phyloP scores from a whole-genome alignment of 306 rosid species.

The Dryas drummondii region DNA sequence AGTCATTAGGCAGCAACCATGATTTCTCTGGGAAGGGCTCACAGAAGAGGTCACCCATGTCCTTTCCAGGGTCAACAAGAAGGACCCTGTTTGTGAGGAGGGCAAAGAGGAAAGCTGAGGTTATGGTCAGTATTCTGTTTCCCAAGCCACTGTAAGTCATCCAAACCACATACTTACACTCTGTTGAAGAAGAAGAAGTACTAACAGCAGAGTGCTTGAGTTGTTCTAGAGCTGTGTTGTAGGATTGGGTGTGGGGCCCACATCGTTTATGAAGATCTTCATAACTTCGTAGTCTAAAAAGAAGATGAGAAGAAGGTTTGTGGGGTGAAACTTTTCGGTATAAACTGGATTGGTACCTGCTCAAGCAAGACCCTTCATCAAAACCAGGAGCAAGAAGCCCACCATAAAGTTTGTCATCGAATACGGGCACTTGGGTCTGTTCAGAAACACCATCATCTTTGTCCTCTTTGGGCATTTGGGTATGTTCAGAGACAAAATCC shows the following conservation, averaged over 20 bases:
- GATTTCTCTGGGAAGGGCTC: conserved; percentile 67
- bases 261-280: conserved; percentile 61
- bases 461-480: conserved; percentile 8
- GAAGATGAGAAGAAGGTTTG: conserved; percentile 58
- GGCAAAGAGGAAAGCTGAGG: conserved; percentile 66
- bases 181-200: conserved; percentile 14
- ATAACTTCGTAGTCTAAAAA: conserved; percentile 53
- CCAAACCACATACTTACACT: conserved; percentile 69
- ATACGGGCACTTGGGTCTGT: conserved; percentile 18
- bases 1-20: conserved; percentile 64
- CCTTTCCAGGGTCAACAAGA: conserved; percentile 71
- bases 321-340: conserved; percentile 39
- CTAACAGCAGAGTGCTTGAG: conserved; percentile 24
- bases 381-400: conserved; percentile 61
- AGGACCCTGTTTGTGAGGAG: conserved; percentile 73
- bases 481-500: conserved; percentile 26
- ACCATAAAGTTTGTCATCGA: conserved; percentile 39
- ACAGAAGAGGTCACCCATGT: conserved; percentile 68
- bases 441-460: conserved; percentile 28
- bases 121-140: conserved; percentile 63
- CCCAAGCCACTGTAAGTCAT: conserved; percentile 76
- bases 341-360: conserved; percentile 53
- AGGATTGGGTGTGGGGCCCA: conserved; percentile 58
- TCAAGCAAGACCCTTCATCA: conserved; percentile 60
- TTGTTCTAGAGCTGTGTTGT: conserved; percentile 45